These are phyloP conservation scores for Paramarasmius palmivorus DNA, from an alignment of 1,284 basidiomycete genomes.

Conservation along the genomic window DNA sequence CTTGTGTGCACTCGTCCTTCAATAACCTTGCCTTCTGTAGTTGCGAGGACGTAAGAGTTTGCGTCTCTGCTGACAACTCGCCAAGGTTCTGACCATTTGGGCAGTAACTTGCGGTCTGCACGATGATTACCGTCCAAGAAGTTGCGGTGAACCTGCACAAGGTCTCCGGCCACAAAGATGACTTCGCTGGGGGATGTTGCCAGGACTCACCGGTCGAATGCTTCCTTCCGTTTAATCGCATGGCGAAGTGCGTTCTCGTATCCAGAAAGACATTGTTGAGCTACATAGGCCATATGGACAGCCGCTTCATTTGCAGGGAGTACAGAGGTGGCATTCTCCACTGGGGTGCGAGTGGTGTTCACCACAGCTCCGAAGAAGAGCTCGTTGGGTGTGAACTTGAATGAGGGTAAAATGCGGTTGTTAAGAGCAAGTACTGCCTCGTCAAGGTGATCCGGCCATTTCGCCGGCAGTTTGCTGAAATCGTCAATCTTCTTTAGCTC, in stretches of 20 bases:
- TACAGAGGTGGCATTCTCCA: background rate
- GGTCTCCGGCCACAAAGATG: slow-evolving; percentile 12
- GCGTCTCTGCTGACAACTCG: slow-evolving; percentile 12
- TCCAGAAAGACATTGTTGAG: no score
- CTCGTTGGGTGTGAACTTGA: slow-evolving; percentile 2
- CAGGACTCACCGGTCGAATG: slow-evolving; percentile 21
- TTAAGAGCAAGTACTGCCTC: slow-evolving; percentile 27
- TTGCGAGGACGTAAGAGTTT: slow-evolving; percentile 24
- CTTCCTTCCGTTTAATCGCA: slow-evolving; percentile 7
- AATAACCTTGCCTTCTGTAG: slow-evolving; percentile 13
- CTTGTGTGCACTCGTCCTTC: slow-evolving; percentile 17
- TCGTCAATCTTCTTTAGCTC: no score
- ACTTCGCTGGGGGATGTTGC: slow-evolving; percentile 9
- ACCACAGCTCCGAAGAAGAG: slow-evolving; percentile 17
- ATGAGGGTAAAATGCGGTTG: background rate
- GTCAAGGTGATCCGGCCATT: slow-evolving; percentile 25
- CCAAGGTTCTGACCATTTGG: slow-evolving; percentile 23
- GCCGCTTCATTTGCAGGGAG: slow-evolving; percentile 7
- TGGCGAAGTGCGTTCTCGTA: no score
- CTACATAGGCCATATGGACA: slow-evolving; percentile 12
- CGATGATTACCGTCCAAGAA: slow-evolving; percentile 20
- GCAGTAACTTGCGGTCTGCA: slow-evolving; percentile 18
- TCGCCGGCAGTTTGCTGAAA: no score
- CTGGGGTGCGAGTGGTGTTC: slow-evolving; percentile 22
- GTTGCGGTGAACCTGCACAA: slow-evolving; percentile 19